phyloP scores from a whole-genome alignment of 75 land plant species.

The Pinus tabuliformis region DNA sequence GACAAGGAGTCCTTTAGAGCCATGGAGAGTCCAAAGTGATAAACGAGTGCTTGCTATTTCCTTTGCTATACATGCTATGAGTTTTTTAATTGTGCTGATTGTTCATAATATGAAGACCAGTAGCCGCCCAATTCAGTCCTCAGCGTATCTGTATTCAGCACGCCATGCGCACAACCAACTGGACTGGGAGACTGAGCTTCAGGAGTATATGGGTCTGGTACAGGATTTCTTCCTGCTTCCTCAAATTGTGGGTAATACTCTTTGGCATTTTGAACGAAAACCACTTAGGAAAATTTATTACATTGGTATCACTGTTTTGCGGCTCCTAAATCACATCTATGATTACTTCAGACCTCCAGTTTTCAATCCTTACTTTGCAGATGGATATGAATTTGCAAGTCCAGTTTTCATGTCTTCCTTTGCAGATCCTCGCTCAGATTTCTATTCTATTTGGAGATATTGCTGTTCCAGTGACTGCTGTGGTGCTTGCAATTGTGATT shows the following conservation, averaged over 20 bases:
- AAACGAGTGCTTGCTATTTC: too few relatives aligned
- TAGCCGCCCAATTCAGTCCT: too few relatives aligned
- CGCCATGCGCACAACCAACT: constrained; percentile 15
- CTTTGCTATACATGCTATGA: too few relatives aligned
- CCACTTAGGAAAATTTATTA: constrained; percentile 52
- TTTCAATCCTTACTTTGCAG: constrained; percentile 51
- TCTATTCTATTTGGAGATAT: constrained; percentile 13
- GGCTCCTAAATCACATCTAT: constrained; percentile 63
- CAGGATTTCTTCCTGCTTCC: constrained; percentile 77
- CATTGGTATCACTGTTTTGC: constrained; percentile 53
- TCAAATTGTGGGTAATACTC: constrained; percentile 48
- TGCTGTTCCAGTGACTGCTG: constrained; percentile 36
- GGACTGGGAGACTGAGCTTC: constrained; percentile 38
- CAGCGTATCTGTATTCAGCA: too few relatives aligned
- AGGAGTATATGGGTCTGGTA: constrained; percentile 60
- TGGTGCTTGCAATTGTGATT: constrained; percentile 35
- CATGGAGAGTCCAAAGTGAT: too few relatives aligned
- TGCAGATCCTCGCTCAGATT: constrained; percentile 39
- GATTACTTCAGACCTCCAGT: constrained; percentile 36
- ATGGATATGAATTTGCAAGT: constrained; percentile 44
- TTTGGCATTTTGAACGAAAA: constrained; percentile 47
- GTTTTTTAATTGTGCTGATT: too few relatives aligned
- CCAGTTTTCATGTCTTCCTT: too few relatives aligned
- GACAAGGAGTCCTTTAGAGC: too few relatives aligned
- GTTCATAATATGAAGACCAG: too few relatives aligned